These are phyloP conservation scores for Ceratocystis colombiana DNA, from an alignment of 2,329 filamentous ascomycete species.

Conservation along the genomic window DNA sequence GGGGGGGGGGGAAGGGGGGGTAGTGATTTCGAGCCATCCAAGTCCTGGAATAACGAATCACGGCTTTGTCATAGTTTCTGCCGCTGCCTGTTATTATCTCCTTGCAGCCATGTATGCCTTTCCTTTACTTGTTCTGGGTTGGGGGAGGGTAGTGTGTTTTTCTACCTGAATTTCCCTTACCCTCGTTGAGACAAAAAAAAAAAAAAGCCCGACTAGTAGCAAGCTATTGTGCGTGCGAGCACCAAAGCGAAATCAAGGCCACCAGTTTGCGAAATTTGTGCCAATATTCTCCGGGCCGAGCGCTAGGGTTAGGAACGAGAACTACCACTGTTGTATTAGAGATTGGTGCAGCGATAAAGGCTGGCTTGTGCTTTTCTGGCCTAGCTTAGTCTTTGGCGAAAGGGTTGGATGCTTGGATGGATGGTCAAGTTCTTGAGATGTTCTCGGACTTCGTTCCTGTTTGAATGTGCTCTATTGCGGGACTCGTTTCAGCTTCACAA, in stretches of 20 bases:
- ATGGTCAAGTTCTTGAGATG: slow-evolving; percentile 3
- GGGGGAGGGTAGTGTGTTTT: too few relatives aligned
- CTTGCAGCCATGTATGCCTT: too few relatives aligned
- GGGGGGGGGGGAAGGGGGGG: not conserved
- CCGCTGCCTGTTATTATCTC: too few relatives aligned
- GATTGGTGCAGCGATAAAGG: not conserved
- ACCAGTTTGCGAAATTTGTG: slow-evolving; percentile 12
- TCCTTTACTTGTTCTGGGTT: too few relatives aligned
- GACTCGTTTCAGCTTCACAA: slow-evolving; percentile 6
- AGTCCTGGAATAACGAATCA: too few relatives aligned
- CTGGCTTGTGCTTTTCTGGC: not conserved
- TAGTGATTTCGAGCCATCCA: not conserved
- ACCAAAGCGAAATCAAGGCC: slow-evolving; percentile 9
- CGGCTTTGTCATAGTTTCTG: too few relatives aligned
- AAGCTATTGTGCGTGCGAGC: slow-evolving; percentile 15
- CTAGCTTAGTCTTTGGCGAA: not conserved
- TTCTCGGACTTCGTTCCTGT: slow-evolving; percentile 7
- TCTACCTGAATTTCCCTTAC: not conserved
- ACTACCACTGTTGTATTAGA: not conserved
- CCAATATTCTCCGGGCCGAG: slow-evolving; percentile 12
- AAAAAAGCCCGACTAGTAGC: slow-evolving; percentile 15
- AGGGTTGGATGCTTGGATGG: not conserved
- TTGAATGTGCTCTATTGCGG: slow-evolving; percentile 1
- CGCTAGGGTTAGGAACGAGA: not conserved
- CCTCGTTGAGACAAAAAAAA: not conserved